These are phyloP conservation scores for Speleostelium caveatum DNA, from an alignment of 78 protist genomes.

Conservation along the genomic window DNA sequence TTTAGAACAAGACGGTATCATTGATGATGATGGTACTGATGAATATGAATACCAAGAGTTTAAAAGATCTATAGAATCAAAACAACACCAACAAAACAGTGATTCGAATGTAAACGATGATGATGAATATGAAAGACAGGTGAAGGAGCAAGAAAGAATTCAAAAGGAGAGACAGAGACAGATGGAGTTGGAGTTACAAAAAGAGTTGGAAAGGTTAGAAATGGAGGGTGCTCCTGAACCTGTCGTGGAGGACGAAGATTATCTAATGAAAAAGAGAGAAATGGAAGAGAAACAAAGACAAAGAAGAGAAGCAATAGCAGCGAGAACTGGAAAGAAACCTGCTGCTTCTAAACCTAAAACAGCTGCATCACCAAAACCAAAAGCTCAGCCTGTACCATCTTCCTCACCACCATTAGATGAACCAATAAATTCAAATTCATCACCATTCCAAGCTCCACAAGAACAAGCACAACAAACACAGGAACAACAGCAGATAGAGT, in stretches of 20 bases:
- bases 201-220: slow-evolving; percentile 62
- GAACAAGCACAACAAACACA: no score
- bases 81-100: not conserved
- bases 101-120: not conserved
- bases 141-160: not conserved
- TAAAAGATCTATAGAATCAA: not conserved
- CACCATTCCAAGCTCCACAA: not conserved
- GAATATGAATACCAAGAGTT: slow-evolving; percentile 8
- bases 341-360: not conserved
- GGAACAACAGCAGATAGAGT: not conserved
- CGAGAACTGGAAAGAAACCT: not conserved
- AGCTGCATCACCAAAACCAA: slow-evolving; percentile 16
- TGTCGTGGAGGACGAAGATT: slow-evolving; percentile 8
- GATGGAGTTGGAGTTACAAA: slow-evolving; percentile 49
- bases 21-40: not conserved
- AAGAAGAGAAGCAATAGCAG: not conserved
- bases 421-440: not conserved
- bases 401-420: not conserved
- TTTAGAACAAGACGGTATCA: slow-evolving; percentile 10
- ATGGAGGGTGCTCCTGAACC: not conserved
- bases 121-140: slow-evolving; percentile 28
- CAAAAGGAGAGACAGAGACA: slow-evolving; percentile 55
- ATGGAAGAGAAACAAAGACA: slow-evolving; percentile 26
- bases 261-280: slow-evolving; percentile 6
- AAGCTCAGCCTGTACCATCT: not conserved